Conservation (phyloP, 1,284 basidiomycete species). For the Macrocystidia cucumis region DNA sequence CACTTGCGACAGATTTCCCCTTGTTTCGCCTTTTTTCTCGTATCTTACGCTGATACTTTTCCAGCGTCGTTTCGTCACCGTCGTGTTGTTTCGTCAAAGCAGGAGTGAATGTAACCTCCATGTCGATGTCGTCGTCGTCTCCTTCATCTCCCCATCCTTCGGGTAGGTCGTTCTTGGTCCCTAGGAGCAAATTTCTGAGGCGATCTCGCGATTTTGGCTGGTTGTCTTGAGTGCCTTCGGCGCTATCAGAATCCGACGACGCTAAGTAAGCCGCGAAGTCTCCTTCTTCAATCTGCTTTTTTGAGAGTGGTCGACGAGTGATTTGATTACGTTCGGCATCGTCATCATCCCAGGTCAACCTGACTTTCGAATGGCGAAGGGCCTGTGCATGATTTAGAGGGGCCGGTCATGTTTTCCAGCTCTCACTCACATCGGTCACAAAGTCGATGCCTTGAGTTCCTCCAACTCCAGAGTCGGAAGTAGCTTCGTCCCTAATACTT, state of each 20-base stretch:
- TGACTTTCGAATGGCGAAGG: constrained; percentile 97
- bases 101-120: constrained; percentile 93
- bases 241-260: constrained; percentile 57
- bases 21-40: constrained; percentile 80
- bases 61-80: constrained; percentile 76
- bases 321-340: constrained; percentile 84
- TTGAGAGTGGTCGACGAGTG: constrained; percentile 71
- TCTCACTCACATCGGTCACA: constrained; percentile 75
- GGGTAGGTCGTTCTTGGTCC: constrained; percentile 55
- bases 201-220: constrained; percentile 42
- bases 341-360: constrained; percentile 98
- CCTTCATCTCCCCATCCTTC: constrained; percentile 70
- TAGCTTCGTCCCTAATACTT: constrained; percentile 71
- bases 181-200: constrained; percentile 67
- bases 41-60: constrained; percentile 80
- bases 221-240: constrained; percentile 28
- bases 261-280: constrained; percentile 87
- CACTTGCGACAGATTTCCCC: constrained; percentile 62
- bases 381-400: constrained; percentile 45
- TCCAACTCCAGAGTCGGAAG: constrained; percentile 51
- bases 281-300: constrained; percentile 82
- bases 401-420: neutral
- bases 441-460: constrained; percentile 84
- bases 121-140: constrained; percentile 55
- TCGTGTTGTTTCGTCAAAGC: constrained; percentile 56